Evolutionary conservation across 2,329 filamentous ascomycete genomes (phyloP), one percentile per base, ranked within the genome.

Genomic region (Ceratocystis ficicola): DNA sequence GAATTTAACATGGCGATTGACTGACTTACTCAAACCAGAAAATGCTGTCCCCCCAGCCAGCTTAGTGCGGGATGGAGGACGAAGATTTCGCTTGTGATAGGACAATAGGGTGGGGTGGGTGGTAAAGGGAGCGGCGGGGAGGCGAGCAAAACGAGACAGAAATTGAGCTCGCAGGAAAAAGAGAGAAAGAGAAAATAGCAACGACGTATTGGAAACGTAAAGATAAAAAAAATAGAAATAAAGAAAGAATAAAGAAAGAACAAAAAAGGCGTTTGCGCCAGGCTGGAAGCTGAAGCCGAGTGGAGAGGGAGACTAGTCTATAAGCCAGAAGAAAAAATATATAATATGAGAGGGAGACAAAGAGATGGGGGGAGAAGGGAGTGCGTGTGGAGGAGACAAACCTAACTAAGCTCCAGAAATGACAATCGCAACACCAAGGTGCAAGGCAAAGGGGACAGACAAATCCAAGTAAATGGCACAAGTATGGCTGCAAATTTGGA

Each of bases 1-100:
- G 52, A 57, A 32, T 30, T 32, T 7, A 28, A n/a, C 22, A 57
- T 57, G 36, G 36, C 12, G 36, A n/a, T 57, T 57, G 17, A 30
- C 30, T 57, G 22, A 57, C 52, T 57, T 57, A 57, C 52, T 57
- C 22, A 30, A 57, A 30, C 52, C 10, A 30, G 22, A 57, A 57
- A 57, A 17, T 30, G 52, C 17, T 10, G 52, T 55, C 20, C 17
- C 28, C 36, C 28, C 30, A 30, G 30, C 28, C 30, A 30, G 30
- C 22, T 57, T 57, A 22, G 12, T 57, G 52, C 22, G 52, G 52
- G 17, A 57, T 12, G 28, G 20, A 25, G 52, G 25, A 57, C 52
- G 20, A 57, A 57, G 10, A 57, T 30, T 12, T 57, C 28, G 52
- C 52, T 32, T 57, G 52, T 32, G 52, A 30, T 57, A 28, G 46